These are phyloP conservation scores for Periconia sp. DNA, from an alignment of 2,329 filamentous ascomycete genomes.

Conservation along the genomic window DNA sequence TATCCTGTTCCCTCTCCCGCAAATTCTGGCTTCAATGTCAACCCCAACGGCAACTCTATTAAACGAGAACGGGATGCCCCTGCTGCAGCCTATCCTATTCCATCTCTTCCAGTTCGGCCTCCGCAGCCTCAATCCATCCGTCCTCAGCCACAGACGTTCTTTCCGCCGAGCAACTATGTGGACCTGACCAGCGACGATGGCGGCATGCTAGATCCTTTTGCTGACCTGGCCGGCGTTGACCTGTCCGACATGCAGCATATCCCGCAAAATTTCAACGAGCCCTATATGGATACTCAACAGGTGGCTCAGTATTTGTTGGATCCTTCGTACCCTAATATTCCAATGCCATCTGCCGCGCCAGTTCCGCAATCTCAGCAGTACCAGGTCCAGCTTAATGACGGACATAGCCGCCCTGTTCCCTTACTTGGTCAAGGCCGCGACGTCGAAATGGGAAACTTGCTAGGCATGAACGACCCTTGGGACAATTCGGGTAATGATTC, in stretches of 20 bases:
- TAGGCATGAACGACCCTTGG: not conserved
- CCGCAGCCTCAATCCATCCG: not conserved
- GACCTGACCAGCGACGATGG: conserved; percentile 31
- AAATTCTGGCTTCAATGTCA: not conserved
- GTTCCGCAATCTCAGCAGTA: no score
- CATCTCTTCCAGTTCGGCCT: not conserved
- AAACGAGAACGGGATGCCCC: not conserved
- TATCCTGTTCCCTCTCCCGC: not conserved
- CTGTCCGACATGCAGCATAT: conserved; percentile 5
- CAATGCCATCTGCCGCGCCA: not conserved
- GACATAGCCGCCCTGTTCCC: no score
- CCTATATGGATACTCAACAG: conserved; percentile 27
- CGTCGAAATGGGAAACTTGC: not conserved
- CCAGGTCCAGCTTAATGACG: no score
- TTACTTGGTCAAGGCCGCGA: no score
- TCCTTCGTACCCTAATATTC: not conserved
- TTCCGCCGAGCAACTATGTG: conserved; percentile 7
- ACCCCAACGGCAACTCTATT: not conserved
- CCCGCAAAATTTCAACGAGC: conserved; percentile 20
- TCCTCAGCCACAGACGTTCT: not conserved
- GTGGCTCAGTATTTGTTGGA: conserved; percentile 30
- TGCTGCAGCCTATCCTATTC: not conserved
- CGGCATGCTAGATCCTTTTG: conserved; percentile 18
- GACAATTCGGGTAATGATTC: conserved; percentile 3
- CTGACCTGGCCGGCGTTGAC: conserved; percentile 18